Base-by-base conservation (phyloP, 1,139 yeast species). In the Blastobotrys ciferrii region DNA sequence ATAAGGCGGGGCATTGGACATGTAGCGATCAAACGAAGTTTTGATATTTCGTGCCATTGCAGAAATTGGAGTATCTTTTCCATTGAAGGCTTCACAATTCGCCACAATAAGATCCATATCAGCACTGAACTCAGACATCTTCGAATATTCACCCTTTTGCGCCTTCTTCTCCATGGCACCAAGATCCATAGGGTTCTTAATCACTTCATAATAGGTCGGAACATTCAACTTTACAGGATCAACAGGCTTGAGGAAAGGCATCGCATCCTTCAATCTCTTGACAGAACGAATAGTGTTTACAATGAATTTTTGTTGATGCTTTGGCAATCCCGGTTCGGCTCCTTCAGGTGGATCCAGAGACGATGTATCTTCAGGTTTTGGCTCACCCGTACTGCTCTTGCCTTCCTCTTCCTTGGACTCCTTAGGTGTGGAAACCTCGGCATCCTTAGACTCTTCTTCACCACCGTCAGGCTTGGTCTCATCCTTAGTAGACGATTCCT, bases 21-120 rank as follows among this genome's bases (percentile, higher is more conserved):
- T 82, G 66, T 92, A 97, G 61, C 91, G 89, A 65, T 87, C 96
- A 65, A 92, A 94, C 58, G 92, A 85, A 1, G 94, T 92, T 68
- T 88, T 94, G 49, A 92, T 79, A 64, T 85, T 87, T 60, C 82
- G 78, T 15, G 88, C 98, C 98, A 92, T 92, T 64, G 82, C 85
- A 1, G 98, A 80, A 55, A 92, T 91, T 19, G 81, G 80, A 1
- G 96, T 78, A 37, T 82, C 81, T 50, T 80, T 81, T 41, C 99
- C 99, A 65, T 92, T 92, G 67, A 92, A 92, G 52, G 77, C 77
- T 45, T 76, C 73, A 69, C 97, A 89, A 71, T 94, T 92, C 28
- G 70, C 67, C 23, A 92, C 92, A 82, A 92, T 87, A 56, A 87
- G 72, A 59, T 87, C 83, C 70, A 92, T 87, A 68, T 94, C 98